Percentiles rank a stretch among this genome's conserved stretches.
These are phyloP conservation scores for Licmophora abbreviata DNA, from an alignment of 108 stramenopile species.

Conservation along the genomic window DNA sequence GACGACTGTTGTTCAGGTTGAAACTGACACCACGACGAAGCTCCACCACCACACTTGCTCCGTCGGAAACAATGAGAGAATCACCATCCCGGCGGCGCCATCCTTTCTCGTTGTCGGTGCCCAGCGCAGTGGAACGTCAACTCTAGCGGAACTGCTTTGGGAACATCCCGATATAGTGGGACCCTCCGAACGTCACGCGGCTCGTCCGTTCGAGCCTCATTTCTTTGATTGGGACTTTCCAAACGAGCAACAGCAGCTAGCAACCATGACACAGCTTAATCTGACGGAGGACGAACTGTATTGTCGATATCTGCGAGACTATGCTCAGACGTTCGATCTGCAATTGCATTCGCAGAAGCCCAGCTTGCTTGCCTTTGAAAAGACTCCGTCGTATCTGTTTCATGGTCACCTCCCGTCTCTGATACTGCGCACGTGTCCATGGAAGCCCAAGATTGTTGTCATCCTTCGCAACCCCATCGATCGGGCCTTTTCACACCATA, in stretches of 20 bases:
- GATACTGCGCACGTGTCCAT: conserved; percentile 9
- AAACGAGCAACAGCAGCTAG: not conserved
- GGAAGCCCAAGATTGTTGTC: conserved; percentile 57
- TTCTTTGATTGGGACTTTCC: conserved; percentile 90
- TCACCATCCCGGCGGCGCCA: conserved; percentile 14
- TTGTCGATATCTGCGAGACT: not conserved
- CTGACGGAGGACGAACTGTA: not conserved
- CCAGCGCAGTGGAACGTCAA: conserved; percentile 89
- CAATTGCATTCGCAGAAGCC: not conserved
- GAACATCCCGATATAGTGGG: conserved; percentile 77
- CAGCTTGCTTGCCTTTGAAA: conserved; percentile 11
- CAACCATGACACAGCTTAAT: not conserved
- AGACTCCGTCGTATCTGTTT: conserved; percentile 47
- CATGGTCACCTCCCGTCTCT: conserved; percentile 1
- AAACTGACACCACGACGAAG: too few relatives aligned
- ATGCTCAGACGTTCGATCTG: not conserved
- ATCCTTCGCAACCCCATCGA: conserved; percentile 88
- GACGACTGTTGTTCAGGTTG: too few relatives aligned
- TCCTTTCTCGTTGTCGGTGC: conserved; percentile 76
- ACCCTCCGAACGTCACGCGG: conserved; percentile 33
- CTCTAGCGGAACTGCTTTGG: conserved; percentile 72
- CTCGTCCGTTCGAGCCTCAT: conserved; percentile 75
- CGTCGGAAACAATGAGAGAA: conserved; percentile 17
- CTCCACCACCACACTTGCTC: too few relatives aligned
- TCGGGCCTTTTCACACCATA: conserved; percentile 80